Percentiles rank a stretch among this genome's conserved stretches.
Conservation (phyloP, 2,329 filamentous ascomycete genomes). For the Ilyonectria sp. region DNA sequence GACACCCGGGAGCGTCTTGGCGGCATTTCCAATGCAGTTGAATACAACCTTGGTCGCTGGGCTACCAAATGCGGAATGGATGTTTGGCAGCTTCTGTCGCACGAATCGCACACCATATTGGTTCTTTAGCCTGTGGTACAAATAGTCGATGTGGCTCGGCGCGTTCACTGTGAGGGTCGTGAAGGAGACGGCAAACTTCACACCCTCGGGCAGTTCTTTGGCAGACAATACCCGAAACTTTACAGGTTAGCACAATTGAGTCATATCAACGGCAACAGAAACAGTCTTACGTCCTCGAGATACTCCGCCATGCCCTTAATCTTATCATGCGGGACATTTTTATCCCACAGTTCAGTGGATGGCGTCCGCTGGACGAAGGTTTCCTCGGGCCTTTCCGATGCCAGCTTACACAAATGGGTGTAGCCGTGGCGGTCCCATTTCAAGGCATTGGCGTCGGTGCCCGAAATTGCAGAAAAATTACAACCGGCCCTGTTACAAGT, state of each 20-base stretch:
- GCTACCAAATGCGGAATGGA: constrained; percentile 47
- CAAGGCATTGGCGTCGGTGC: constrained; percentile 57
- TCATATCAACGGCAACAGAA: constrained; percentile 52
- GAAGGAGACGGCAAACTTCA: constrained; percentile 54
- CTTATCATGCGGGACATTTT: constrained; percentile 56
- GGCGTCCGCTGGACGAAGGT: constrained; percentile 55
- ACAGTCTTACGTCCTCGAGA: constrained; percentile 54
- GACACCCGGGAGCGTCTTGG: constrained; percentile 54
- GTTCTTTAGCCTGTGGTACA: constrained; percentile 44
- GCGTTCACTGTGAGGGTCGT: constrained; percentile 57
- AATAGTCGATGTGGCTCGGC: constrained; percentile 55
- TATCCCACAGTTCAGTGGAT: constrained; percentile 60
- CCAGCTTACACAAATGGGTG: constrained; percentile 53
- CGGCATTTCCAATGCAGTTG: constrained; percentile 55
- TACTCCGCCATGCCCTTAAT: constrained; percentile 58
- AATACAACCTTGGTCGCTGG: constrained; percentile 51
- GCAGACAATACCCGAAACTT: constrained; percentile 52
- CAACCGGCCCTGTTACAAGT: constrained; percentile 55
- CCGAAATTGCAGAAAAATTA: constrained; percentile 61
- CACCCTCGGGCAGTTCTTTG: constrained; percentile 50
- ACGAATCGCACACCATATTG: constrained; percentile 53
- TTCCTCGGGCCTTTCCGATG: constrained; percentile 48
- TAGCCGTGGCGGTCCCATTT: constrained; percentile 60
- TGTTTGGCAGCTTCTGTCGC: constrained; percentile 47
- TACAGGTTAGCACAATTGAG: constrained; percentile 43